Conservation (phyloP, 495 filamentous ascomycete genomes). For the Tuber calosporum region DNA sequence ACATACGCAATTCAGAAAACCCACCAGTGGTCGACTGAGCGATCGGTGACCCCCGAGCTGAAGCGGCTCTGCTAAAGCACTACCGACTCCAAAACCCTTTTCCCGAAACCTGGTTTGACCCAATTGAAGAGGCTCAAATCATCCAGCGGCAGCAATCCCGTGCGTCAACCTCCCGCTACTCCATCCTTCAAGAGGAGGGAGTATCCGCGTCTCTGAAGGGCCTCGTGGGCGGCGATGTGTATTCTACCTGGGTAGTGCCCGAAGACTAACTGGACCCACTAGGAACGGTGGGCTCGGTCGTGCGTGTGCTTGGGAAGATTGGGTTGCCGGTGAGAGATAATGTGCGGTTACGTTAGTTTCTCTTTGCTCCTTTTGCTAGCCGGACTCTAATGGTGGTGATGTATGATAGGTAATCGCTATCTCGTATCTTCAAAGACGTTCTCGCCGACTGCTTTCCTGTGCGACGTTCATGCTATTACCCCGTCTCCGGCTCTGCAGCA, state of each 20-base stretch:
- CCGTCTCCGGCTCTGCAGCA: conserved; percentile 70
- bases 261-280: conserved; percentile 88
- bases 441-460: conserved; percentile 81
- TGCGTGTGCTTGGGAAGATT: conserved; percentile 63
- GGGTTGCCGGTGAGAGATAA: conserved; percentile 85
- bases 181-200: conserved; percentile 39
- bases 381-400: conserved; percentile 14
- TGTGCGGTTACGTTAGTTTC: conserved; percentile 58
- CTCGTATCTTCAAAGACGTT: conserved; percentile 92
- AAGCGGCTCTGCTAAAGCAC: conserved; percentile 73
- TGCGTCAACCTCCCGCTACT: conserved; percentile 40
- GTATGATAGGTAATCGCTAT: conserved; percentile 68
- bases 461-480: conserved; percentile 76
- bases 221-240: conserved; percentile 24
- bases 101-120: conserved; percentile 75
- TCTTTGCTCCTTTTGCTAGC: conserved; percentile 5
- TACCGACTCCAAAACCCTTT: conserved; percentile 77
- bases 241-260: conserved; percentile 50
- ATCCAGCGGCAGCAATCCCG: conserved; percentile 34
- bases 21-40: neutral
- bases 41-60: conserved; percentile 42
- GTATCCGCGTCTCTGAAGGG: conserved; percentile 35
- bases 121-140: conserved; percentile 38
- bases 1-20: neutral
- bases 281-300: conserved; percentile 73